Conservation (phyloP, 768 basidiomycete species). For the Mycena metata region DNA sequence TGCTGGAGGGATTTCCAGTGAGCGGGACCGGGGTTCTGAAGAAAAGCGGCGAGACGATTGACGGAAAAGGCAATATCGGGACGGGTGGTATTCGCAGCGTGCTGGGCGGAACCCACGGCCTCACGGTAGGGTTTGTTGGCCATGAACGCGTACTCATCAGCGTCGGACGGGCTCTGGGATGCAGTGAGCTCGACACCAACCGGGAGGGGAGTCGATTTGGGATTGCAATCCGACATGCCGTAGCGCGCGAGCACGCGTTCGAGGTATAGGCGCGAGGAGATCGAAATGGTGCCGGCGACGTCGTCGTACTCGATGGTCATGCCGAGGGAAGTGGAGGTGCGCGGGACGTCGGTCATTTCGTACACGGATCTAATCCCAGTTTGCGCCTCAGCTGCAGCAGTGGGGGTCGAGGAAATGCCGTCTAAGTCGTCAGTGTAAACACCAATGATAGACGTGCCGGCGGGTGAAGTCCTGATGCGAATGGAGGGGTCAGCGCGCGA, state of each 20-base stretch:
- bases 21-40: conserved; percentile 41
- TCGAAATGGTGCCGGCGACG: conserved; percentile 36
- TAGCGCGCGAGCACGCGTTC: conserved; percentile 39
- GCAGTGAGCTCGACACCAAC: conserved; percentile 36
- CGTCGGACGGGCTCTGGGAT: conserved; percentile 21
- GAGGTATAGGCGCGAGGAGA: conserved; percentile 38
- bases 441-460: conserved; percentile 23
- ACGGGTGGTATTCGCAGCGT: conserved; percentile 41
- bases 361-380: conserved; percentile 33
- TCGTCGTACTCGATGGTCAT: conserved; percentile 31
- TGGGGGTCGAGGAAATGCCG: conserved; percentile 14
- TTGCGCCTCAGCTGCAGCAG: conserved; percentile 27
- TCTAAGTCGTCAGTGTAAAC: conserved; percentile 27
- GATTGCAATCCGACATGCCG: conserved; percentile 40
- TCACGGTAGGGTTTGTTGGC: conserved; percentile 45
- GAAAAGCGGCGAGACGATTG: conserved; percentile 40
- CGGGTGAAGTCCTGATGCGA: conserved; percentile 10
- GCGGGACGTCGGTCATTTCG: conserved; percentile 38
- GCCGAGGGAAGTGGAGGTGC: conserved; percentile 41
- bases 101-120: conserved; percentile 43
- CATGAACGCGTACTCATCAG: conserved; percentile 40
- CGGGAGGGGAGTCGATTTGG: conserved; percentile 45
- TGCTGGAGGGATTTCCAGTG: conserved; percentile 57
- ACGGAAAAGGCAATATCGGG: conserved; percentile 45
- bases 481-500: conserved; percentile 31